Conservation (phyloP, 2,329 filamentous ascomycete genomes). For the Ascochyta lentis region DNA sequence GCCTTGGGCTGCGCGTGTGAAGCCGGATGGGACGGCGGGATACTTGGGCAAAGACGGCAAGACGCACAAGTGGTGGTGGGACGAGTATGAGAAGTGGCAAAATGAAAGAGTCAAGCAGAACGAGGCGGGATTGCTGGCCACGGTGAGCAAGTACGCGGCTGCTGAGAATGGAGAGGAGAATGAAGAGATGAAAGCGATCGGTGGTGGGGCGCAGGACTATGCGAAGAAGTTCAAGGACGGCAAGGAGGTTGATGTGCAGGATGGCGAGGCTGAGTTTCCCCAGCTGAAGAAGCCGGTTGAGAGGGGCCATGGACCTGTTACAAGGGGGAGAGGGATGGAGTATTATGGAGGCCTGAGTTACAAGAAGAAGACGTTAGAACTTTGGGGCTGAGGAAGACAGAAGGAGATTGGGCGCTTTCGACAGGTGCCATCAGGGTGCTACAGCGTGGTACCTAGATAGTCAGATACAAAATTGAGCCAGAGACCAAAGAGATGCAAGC, state of each 20-base stretch:
- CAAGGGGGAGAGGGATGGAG: slow-evolving; percentile 27
- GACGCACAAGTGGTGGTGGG: slow-evolving; percentile 63
- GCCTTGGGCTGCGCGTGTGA: slow-evolving; percentile 58
- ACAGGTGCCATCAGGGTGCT: slow-evolving; percentile 1
- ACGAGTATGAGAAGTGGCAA: slow-evolving; percentile 53
- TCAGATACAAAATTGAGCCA: too few species aligned
- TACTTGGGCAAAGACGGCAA: slow-evolving; percentile 59
- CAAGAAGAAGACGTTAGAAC: neutral
- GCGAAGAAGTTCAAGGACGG: slow-evolving; percentile 36
- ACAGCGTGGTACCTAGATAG: too few species aligned
- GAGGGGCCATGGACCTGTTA: slow-evolving; percentile 39
- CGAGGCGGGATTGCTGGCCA: slow-evolving; percentile 26
- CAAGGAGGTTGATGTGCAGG: slow-evolving; percentile 10
- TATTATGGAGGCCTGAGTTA: slow-evolving; percentile 27
- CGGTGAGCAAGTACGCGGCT: slow-evolving; percentile 35
- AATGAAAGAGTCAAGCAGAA: slow-evolving; percentile 30
- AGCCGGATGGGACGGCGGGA: slow-evolving; percentile 53
- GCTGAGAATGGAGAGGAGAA: slow-evolving; percentile 25
- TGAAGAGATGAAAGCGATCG: slow-evolving; percentile 42
- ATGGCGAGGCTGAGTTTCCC: slow-evolving; percentile 6
- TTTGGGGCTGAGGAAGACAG: neutral
- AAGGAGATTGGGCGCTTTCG: neutral
- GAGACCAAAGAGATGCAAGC: too few species aligned
- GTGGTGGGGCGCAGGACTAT: slow-evolving; percentile 41
- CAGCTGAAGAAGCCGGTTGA: slow-evolving; percentile 25